Evolutionary conservation across 164 flowering plant species (phyloP), one percentile per base, ranked within the genome.

Genomic region (Vitis rupestris): DNA sequence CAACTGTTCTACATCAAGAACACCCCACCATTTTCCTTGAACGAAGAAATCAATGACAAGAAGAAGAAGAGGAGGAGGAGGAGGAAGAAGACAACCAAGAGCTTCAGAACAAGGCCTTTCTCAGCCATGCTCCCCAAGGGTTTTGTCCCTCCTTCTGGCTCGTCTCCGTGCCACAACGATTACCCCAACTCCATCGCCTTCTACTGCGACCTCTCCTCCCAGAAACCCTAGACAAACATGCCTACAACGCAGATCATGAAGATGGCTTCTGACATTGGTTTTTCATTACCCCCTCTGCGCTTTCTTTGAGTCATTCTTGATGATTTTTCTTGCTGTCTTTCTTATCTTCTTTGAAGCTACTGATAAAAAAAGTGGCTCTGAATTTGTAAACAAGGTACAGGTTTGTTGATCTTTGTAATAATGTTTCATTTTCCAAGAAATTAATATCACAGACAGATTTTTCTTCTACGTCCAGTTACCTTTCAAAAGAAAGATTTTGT

Each of bases 121-220:
- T 77, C 86, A 3, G 87, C 76, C 48, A 89, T 89, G 94, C 89
- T 89, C 55, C 94, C 94, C 0, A 87, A 87, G 74, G 91, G 94
- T 27, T 77, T 77, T 56, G 79, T 86, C 19, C 94, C 94, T 67
- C 91, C 91, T 59, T 87, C 91, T 2, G 87, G 85, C 17, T 87
- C 91, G 0, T 89, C 94, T 6, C 80, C 84, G 0, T 89, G 94
- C 78, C 94, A 89, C 49, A 87, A 89, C 70, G 59, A 67, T n/a
- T 15, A 76, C 53, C 87, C 90, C 4, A 49, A 78, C 62, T 76
- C 84, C 10, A 70, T 71, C 64, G 4, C 78, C 23, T 80, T 76
- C 65, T 81, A 64, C 78, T 86, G 91, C 70, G 73, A 58, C 50
- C 67, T 82, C 69, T 61, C 80, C 53, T 9, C 73, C 11, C 1